Percentiles rank a stretch among this genome's conserved stretches.
phyloP scores from a whole-genome alignment of 306 rosid genomes.

The Dryas drummondii region DNA sequence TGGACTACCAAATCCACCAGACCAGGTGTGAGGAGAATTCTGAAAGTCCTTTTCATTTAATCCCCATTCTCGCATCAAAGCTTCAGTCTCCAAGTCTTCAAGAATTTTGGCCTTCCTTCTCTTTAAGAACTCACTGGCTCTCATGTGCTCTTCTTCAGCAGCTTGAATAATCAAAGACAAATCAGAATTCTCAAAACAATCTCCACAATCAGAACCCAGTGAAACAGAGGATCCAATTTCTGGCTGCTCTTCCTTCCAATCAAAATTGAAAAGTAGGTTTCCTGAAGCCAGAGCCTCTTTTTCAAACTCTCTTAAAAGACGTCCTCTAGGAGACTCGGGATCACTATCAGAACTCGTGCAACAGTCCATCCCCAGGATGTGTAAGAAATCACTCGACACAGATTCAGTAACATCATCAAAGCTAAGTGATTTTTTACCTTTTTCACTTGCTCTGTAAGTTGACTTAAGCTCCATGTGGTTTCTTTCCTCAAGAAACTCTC shows the following conservation, averaged over 20 bases:
- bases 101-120: conserved; percentile 65
- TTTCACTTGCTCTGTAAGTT: conserved; percentile 35
- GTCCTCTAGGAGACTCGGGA: conserved; percentile 72
- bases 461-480: conserved; percentile 30
- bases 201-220: conserved; percentile 11
- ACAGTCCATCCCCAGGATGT: conserved; percentile 44
- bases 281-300: conserved; percentile 52
- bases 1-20: conserved; percentile 91
- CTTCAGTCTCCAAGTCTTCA: conserved; percentile 74
- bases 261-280: conserved; percentile 35
- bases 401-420: conserved; percentile 58
- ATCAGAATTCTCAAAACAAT: conserved; percentile 43
- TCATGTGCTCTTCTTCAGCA: conserved; percentile 58
- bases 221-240: conserved; percentile 19
- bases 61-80: conserved; percentile 75
- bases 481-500: conserved; percentile 32
- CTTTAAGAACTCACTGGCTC: conserved; percentile 43
- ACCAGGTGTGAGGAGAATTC: conserved; percentile 40
- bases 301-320: conserved; percentile 70
- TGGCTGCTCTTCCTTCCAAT: conserved; percentile 42
- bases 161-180: conserved; percentile 50
- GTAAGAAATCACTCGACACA: conserved; percentile 67
- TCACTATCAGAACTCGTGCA: conserved; percentile 41
- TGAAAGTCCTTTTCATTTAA: conserved; percentile 64
- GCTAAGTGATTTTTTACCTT: conserved; percentile 43